A percentile compares a stretch with the other conserved stretches of the same genome.
Conservation (phyloP, 139 green algal species). For the Mesotaenium endlicherianum region DNA sequence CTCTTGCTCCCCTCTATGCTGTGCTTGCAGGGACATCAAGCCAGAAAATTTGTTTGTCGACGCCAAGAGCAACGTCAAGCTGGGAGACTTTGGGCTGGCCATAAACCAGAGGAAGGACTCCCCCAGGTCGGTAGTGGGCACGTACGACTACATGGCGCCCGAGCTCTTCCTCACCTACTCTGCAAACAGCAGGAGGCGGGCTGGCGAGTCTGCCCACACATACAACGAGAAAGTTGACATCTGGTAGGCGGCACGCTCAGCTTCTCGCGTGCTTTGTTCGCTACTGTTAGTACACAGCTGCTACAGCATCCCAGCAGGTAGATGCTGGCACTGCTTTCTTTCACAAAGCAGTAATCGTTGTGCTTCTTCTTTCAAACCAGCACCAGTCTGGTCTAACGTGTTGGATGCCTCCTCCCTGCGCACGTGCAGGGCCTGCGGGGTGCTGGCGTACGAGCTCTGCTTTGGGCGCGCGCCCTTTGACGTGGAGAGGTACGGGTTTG, state of each 20-base stretch:
- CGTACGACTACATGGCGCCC: constrained; percentile 71
- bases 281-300: too few species aligned
- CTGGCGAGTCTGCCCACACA: too few species aligned
- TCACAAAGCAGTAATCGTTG: background rate
- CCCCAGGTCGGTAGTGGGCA: constrained; percentile 63
- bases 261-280: too few species aligned
- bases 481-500: constrained; percentile 9
- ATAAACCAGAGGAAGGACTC: constrained; percentile 59
- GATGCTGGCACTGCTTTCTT: background rate
- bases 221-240: constrained; percentile 71
- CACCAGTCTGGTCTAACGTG: too few species aligned
- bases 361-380: background rate
- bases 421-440: constrained; percentile 9
- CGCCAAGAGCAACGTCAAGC: constrained; percentile 3
- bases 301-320: background rate
- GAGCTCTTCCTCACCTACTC: constrained; percentile 52
- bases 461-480: constrained; percentile 14
- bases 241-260: too few species aligned
- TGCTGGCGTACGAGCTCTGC: constrained; percentile 26
- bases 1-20: background rate
- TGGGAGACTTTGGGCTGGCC: constrained; percentile 70
- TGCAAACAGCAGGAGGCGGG: constrained; percentile 33
- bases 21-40: constrained; percentile 57
- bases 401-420: background rate
- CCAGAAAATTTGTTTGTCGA: constrained; percentile 30